Conservation (phyloP, 441 rosid species). For the Corymbia calophylla region DNA sequence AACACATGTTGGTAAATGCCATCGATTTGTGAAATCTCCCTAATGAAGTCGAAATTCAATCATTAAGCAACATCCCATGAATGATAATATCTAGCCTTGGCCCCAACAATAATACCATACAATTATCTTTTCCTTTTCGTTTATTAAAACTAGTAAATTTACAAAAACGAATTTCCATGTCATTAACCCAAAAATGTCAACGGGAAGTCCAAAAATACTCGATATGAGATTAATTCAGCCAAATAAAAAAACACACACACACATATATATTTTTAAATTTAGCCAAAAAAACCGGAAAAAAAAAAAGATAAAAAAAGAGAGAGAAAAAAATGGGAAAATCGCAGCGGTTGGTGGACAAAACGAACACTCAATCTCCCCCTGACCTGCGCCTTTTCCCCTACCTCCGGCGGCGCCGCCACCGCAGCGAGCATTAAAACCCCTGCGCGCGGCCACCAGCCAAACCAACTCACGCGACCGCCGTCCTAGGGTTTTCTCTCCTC, state of each 20-base stretch:
- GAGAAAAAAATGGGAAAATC: neutral
- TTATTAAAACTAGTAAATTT: neutral
- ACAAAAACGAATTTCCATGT: neutral
- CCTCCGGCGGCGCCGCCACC: neutral
- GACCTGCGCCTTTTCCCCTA: no score
- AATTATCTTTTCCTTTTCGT: neutral
- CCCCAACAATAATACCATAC: neutral
- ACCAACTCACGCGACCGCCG: neutral
- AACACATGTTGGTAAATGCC: no score
- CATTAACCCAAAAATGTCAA: neutral
- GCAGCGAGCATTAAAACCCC: neutral
- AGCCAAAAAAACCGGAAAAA: neutral
- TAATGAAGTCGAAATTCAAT: neutral
- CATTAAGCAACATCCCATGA: neutral
- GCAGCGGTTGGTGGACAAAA: neutral
- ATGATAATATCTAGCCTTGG: neutral
- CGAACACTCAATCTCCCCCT: neutral
- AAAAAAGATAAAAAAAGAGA: neutral
- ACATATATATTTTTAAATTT: neutral
- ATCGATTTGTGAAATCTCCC: neutral
- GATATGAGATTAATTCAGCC: neutral
- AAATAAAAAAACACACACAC: neutral
- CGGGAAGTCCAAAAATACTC: accelerated
- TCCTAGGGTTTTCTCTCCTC: neutral
- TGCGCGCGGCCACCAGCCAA: neutral